Evolutionary conservation across 2,329 filamentous ascomycete species (phyloP), one percentile per base, ranked within the genome.

Genomic region (Microdochium nivale): DNA sequence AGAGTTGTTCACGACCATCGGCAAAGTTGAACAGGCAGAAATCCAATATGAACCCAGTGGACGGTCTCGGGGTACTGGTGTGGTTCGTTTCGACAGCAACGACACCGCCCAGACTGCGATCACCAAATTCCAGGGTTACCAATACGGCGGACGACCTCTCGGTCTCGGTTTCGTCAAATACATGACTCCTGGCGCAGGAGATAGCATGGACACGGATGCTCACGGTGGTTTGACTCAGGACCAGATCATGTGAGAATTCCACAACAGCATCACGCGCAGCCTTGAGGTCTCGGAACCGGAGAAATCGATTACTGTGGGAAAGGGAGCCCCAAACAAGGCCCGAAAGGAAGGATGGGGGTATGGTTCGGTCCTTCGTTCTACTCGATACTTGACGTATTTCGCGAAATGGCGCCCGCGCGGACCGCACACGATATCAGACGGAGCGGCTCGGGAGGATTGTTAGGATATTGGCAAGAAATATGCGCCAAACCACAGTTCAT

Each of bases 31-130:
- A 63, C 90, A 94, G 62, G 94, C 94, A n/a, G 94, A 99, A 72
- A 97, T 99, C 52, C 94, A 99, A 71, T 97, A 99, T 65, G 94
- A 99, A 69, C 87, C 89, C 3, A 97, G 95, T 63, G 94, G 94
- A 47, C 88, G 94, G 61, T 99, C 94, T 54, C 87, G 90, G 57
- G 94, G 94, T 57, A 94, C 88, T 53, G 94, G 94, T 66, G 94
- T 99, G n/a, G 94, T 99, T 52, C 86, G 94, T 56, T 97, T 99
- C 66, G 89, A 95, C 65, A 81, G 73, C 51, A 73, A 82, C 16
- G 84, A 91, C 9, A 95, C 90, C 56, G 90, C 94, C 1, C 90
- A 96, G 62, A 96, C 90, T 23, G 87, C 92, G 47, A 97, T 99
- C 62, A 82, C 89, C 63, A 99, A 99, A 69, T 99, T 99, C 75